phyloP scores from a whole-genome alignment of 2,329 filamentous ascomycete genomes.

The Tolypocladium cylindrosporum region DNA sequence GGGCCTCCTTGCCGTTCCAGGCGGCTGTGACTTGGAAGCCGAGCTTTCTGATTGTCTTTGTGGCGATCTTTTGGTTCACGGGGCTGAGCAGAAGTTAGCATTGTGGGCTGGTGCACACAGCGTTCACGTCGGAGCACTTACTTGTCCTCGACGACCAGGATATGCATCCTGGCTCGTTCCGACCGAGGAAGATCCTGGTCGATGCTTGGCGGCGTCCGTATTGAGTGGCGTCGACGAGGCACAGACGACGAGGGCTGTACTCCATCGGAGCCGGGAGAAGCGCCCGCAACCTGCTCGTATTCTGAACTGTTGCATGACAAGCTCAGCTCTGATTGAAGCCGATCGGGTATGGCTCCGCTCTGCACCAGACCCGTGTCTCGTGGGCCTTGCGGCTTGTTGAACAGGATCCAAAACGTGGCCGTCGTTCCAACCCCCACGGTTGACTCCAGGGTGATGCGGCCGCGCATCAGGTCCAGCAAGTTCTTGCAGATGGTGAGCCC shows the following conservation, averaged over 20 bases:
- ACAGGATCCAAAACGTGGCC: slow-evolving; percentile 69
- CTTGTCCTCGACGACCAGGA: slow-evolving; percentile 80
- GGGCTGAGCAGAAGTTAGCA: slow-evolving; percentile 26
- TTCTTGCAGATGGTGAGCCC: slow-evolving; percentile 77
- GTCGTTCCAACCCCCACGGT: slow-evolving; percentile 58
- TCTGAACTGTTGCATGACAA: slow-evolving; percentile 61
- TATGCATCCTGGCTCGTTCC: slow-evolving; percentile 53
- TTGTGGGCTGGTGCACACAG: not conserved
- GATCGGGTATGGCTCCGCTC: slow-evolving; percentile 55
- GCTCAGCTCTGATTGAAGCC: slow-evolving; percentile 53
- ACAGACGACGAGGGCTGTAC: slow-evolving; percentile 10
- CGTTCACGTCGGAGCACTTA: slow-evolving; percentile 25
- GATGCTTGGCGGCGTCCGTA: slow-evolving; percentile 23
- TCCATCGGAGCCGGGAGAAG: slow-evolving; percentile 23
- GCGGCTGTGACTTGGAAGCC: slow-evolving; percentile 61
- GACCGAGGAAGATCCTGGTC: slow-evolving; percentile 40
- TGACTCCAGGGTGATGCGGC: slow-evolving; percentile 61
- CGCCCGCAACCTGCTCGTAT: slow-evolving; percentile 36
- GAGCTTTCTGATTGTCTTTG: slow-evolving; percentile 64
- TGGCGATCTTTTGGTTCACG: slow-evolving; percentile 68
- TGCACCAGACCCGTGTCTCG: slow-evolving; percentile 43
- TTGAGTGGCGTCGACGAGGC: slow-evolving; percentile 21
- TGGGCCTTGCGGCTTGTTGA: slow-evolving; percentile 54
- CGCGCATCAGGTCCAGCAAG: slow-evolving; percentile 68
- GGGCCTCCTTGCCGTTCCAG: slow-evolving; percentile 70